These are phyloP conservation scores for Escallonia herrerae DNA, from an alignment of 129 eudicot genomes.

Conservation along the genomic window DNA sequence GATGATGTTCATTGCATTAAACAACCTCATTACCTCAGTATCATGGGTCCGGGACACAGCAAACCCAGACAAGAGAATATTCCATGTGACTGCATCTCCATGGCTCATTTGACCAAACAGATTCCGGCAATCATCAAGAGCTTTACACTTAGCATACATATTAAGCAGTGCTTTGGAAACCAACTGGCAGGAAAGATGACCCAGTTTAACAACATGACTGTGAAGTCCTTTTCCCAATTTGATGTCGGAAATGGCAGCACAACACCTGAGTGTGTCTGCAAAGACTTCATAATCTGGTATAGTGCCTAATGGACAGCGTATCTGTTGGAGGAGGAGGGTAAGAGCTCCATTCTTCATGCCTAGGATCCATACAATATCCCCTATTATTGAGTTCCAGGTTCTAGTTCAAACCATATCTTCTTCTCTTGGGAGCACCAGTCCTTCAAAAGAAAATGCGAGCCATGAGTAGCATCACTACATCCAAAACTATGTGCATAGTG, in stretches of 20 bases:
- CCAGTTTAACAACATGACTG: conserved; percentile 43
- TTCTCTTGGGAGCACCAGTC: neutral
- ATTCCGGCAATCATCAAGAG: conserved; percentile 41
- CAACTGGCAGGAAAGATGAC: conserved; percentile 48
- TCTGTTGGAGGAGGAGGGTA: conserved; percentile 17
- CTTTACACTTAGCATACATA: conserved; percentile 77
- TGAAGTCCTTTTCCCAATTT: conserved; percentile 57
- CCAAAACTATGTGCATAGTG: neutral
- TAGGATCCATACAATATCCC: neutral
- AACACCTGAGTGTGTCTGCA: conserved; percentile 48
- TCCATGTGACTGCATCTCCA: conserved; percentile 69
- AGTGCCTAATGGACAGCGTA: conserved; percentile 9
- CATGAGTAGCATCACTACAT: neutral
- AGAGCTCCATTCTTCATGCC: conserved; percentile 29
- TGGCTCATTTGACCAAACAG: conserved; percentile 37
- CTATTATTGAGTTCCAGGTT: neutral
- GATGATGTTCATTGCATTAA: conserved; percentile 29
- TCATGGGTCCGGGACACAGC: conserved; percentile 52
- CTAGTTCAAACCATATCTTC: neutral
- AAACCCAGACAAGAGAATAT: conserved; percentile 73
- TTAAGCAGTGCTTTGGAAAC: conserved; percentile 74
- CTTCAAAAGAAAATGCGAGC: neutral
- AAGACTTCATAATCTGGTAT: conserved; percentile 34
- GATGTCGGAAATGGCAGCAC: conserved; percentile 43
- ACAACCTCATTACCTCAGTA: conserved; percentile 43